These are phyloP conservation scores for Castanospermum australe DNA, from an alignment of 306 rosid species.

Conservation along the genomic window DNA sequence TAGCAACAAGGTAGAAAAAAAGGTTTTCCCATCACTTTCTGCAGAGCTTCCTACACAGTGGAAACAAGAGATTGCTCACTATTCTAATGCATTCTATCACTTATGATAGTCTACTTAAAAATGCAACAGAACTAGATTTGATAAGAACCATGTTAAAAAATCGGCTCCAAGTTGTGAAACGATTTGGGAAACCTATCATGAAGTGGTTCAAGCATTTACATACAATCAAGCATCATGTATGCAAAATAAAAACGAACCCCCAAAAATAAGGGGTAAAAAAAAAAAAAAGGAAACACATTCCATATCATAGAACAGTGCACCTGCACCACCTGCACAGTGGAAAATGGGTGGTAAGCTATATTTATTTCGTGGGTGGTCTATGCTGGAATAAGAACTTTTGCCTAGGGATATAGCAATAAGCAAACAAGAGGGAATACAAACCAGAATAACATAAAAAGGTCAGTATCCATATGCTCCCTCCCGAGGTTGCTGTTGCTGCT, in stretches of 20 bases:
- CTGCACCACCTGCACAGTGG: slow-evolving; percentile 96
- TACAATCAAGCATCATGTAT: slow-evolving; percentile 20
- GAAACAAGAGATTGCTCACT: background rate
- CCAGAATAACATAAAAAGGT: slow-evolving; percentile 39
- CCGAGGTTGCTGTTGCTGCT: slow-evolving; percentile 33
- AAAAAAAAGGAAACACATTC: slow-evolving; percentile 41
- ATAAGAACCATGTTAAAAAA: background rate
- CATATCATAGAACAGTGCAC: slow-evolving; percentile 69
- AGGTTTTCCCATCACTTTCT: background rate
- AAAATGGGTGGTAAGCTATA: slow-evolving; percentile 72
- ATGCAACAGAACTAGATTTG: background rate
- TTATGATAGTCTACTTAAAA: background rate
- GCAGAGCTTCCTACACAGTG: background rate
- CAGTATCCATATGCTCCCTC: slow-evolving; percentile 42
- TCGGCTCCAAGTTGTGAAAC: background rate
- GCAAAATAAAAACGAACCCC: too few species aligned
- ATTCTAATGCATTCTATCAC: background rate
- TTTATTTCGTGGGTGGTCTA: slow-evolving; percentile 36
- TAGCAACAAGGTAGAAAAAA: background rate
- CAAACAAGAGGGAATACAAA: slow-evolving; percentile 30
- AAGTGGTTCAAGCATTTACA: slow-evolving; percentile 8
- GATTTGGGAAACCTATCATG: background rate
- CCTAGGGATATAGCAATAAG: slow-evolving; percentile 15
- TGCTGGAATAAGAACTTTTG: slow-evolving; percentile 14
- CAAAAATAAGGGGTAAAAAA: background rate